Base-by-base conservation (phyloP, 2,329 filamentous ascomycete species). In the Phaeoacremonium minimum region DNA sequence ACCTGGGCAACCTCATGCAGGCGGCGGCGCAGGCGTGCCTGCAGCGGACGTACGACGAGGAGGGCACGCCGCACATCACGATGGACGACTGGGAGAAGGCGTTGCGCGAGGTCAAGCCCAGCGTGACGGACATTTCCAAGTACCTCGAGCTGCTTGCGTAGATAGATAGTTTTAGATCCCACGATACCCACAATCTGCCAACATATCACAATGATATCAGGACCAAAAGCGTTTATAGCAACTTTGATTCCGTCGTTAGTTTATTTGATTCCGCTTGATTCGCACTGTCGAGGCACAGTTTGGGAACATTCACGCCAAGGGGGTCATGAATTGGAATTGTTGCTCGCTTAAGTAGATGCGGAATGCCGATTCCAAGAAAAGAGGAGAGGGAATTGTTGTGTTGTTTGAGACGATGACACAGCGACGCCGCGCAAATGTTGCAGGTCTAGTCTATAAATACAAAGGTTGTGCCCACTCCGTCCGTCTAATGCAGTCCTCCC, bases 1-100 rank as follows among this genome's bases (percentile, higher is more conserved):
- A 84, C 49, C 57, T 84, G 28, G 69, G 71, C 19, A 78, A 77
- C 45, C 63, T 81, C 4, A 54, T 61, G 48, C 57, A 57, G 33
- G 53, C 54, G 7, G 59, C 59, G 1, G 52, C 72, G 12, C 52
- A 57, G 32, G 54, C 62, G 30, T 67, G 58, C 38, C 41, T 65
- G 41, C 48, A 57, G 46, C 45, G 58, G 37, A 49, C 49, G 6
- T 51, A 49, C 11, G 37, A 45, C 16, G 33, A 30, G 12, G 42
- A 32, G 33, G 53, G 46, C 20, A 54, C 58, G 29, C 52, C 49
- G 18, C 45, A 51, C 20, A 57, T 72, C 12, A 55, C 50, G 2
- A 44, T 46, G 3, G 58, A 54, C 15, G 75, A 80, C 45, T 80
- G 75, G 75, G 67, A 76, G 46, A 52, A 52, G 28, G 76, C 75